phyloP scores from a whole-genome alignment of 768 basidiomycete genomes.

The Hemileccinum impolitum region DNA sequence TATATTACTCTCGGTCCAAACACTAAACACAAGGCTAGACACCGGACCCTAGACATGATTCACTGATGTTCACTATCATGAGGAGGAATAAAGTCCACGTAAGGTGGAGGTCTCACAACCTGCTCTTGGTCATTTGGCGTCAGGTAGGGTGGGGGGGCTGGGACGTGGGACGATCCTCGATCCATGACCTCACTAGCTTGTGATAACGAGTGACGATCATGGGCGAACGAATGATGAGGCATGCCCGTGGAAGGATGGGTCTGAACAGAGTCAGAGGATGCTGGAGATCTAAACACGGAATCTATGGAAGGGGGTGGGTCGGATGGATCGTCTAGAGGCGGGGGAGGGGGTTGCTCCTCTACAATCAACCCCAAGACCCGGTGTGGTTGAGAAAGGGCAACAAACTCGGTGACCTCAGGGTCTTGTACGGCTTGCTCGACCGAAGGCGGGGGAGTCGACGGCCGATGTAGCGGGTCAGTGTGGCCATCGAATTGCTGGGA shows the following conservation, averaged over 20 bases:
- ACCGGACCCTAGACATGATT: no score
- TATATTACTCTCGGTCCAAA: not conserved
- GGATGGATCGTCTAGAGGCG: constrained; percentile 83
- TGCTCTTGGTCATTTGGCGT: constrained; percentile 50
- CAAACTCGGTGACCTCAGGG: constrained; percentile 64
- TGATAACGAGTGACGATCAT: constrained; percentile 31
- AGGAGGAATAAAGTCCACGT: constrained; percentile 46
- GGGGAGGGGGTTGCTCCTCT: constrained; percentile 62
- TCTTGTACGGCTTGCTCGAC: constrained; percentile 74
- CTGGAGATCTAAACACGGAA: constrained; percentile 58
- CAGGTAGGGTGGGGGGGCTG: constrained; percentile 80
- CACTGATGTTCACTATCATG: constrained; percentile 10
- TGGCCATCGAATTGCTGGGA: constrained; percentile 82
- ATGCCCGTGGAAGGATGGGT: constrained; percentile 29
- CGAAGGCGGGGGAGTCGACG: constrained; percentile 70
- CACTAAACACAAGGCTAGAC: no score
- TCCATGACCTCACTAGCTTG: constrained; percentile 32
- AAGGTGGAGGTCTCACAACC: constrained; percentile 58
- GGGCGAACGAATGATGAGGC: constrained; percentile 28
- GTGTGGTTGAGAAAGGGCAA: constrained; percentile 53
- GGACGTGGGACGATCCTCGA: constrained; percentile 41
- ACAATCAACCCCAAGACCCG: constrained; percentile 59
- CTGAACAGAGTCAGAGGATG: constrained; percentile 17
- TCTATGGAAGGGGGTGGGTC: constrained; percentile 89
- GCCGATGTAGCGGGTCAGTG: constrained; percentile 59